Conservation (phyloP, 345 rosid genomes). For the Citrus trifoliata region DNA sequence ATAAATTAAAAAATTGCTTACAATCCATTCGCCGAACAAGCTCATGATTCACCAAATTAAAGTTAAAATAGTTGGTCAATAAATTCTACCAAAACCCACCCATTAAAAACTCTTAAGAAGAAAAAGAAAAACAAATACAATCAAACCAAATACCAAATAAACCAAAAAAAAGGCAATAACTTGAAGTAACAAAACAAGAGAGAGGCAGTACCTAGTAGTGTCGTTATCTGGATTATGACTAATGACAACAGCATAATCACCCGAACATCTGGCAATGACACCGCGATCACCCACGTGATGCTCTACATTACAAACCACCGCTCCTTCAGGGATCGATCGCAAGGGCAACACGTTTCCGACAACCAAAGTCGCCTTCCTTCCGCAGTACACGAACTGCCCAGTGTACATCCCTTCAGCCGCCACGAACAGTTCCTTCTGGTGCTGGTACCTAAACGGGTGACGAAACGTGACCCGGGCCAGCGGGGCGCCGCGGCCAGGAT, state of each 20-base stretch:
- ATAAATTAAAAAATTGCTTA: not conserved
- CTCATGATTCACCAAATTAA: not conserved
- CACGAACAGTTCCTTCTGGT: slow-evolving; percentile 73
- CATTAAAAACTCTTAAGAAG: not conserved
- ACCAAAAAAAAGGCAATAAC: not conserved
- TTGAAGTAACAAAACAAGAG: not conserved
- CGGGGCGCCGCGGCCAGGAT: slow-evolving; percentile 75
- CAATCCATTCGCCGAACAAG: not conserved
- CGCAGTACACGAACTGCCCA: slow-evolving; percentile 57
- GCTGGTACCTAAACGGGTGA: slow-evolving; percentile 64
- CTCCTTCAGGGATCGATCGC: slow-evolving; percentile 68
- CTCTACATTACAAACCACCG: slow-evolving; percentile 69
- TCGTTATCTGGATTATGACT: slow-evolving; percentile 69
- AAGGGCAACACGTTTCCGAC: slow-evolving; percentile 58
- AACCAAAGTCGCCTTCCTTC: slow-evolving; percentile 48
- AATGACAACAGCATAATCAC: slow-evolving; percentile 64
- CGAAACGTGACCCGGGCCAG: slow-evolving; percentile 62
- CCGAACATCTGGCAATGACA: slow-evolving; percentile 50
- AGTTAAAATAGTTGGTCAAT: not conserved
- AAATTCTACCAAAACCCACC: not conserved
- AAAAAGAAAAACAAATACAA: not conserved
- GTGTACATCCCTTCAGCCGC: slow-evolving; percentile 65
- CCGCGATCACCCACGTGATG: slow-evolving; percentile 79
- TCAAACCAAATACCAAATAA: not conserved
- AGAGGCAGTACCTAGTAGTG: slow-evolving; percentile 42